Evolutionary conservation across 176 grass and related monocot genomes (phyloP).

Genomic region (Carex myosuroides): DNA sequence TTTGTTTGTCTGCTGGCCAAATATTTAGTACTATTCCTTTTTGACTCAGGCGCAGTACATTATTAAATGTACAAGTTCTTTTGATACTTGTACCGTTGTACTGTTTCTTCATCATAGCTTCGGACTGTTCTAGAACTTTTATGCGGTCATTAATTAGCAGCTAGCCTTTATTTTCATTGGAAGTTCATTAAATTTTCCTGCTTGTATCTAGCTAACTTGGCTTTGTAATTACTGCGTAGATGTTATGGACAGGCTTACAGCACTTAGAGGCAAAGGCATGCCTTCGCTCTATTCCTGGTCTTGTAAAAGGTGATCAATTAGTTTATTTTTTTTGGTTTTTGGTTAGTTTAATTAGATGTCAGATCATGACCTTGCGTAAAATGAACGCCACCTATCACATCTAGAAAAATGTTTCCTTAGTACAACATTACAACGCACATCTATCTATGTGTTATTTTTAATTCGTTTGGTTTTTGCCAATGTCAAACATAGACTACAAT

Average conservation of each 20-base stretch:
- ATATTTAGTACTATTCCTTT: not conserved
- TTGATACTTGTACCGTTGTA: not conserved
- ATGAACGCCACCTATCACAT: constrained; percentile 4
- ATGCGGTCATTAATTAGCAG: not conserved
- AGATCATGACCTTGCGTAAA: not conserved
- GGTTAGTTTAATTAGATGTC: constrained; percentile 1
- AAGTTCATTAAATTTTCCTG: constrained; percentile 5
- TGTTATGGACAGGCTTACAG: constrained; percentile 67
- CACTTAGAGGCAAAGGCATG: constrained; percentile 90
- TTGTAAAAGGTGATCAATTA: constrained; percentile 63
- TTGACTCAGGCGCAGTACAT: not conserved
- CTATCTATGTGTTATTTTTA: not conserved
- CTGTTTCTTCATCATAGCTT: not conserved
- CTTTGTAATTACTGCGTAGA: constrained; percentile 29
- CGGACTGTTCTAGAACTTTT: too few species aligned
- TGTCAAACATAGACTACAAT: not conserved
- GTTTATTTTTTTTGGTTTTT: not conserved
- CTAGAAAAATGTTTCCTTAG: constrained; percentile 12
- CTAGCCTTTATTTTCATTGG: not conserved
- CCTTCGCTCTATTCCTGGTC: constrained; percentile 94
- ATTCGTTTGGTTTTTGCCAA: not conserved
- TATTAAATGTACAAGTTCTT: not conserved
- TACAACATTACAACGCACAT: not conserved
- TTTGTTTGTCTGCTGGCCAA: not conserved
- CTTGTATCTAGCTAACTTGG: not conserved